phyloP scores from a whole-genome alignment of 495 filamentous ascomycete genomes.

The Talaromyces liani region DNA sequence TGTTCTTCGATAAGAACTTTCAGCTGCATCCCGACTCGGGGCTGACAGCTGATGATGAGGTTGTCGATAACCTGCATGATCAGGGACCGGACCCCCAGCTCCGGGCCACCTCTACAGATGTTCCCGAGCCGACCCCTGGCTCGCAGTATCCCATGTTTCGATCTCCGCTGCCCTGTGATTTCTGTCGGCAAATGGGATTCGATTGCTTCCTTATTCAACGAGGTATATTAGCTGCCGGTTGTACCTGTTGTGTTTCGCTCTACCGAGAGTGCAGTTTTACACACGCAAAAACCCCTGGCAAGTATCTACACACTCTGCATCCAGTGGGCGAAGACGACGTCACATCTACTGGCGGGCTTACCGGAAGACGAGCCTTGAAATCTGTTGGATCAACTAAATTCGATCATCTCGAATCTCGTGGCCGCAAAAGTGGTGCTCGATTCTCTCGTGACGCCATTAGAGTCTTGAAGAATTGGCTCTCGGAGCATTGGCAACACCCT shows the following conservation, averaged over 20 bases:
- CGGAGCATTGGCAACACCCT: slow-evolving; percentile 64
- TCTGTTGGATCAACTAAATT: slow-evolving; percentile 31
- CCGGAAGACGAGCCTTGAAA: slow-evolving; percentile 32
- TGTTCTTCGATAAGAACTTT: slow-evolving; percentile 32
- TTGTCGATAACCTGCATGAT: slow-evolving; percentile 20
- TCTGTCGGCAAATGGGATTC: slow-evolving; percentile 60
- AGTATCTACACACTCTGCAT: slow-evolving; percentile 45
- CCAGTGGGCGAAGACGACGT: slow-evolving; percentile 41
- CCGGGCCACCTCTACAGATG: slow-evolving; percentile 13
- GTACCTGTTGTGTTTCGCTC: slow-evolving; percentile 72
- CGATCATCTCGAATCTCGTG: slow-evolving; percentile 26
- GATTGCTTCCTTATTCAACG: slow-evolving; percentile 69
- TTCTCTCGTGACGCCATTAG: slow-evolving; percentile 60
- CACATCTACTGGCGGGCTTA: slow-evolving; percentile 26
- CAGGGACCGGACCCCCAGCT: slow-evolving; percentile 21
- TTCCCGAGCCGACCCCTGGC: slow-evolving; percentile 25
- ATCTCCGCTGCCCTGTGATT: slow-evolving; percentile 56
- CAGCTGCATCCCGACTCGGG: slow-evolving; percentile 19
- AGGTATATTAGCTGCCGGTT: slow-evolving; percentile 59
- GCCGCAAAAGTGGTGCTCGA: slow-evolving; percentile 20
- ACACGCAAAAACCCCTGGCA: slow-evolving; percentile 34
- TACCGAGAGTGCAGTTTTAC: slow-evolving; percentile 69
- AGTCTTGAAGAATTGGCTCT: slow-evolving; percentile 71
- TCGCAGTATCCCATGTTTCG: slow-evolving; percentile 39
- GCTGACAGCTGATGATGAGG: slow-evolving; percentile 11